phyloP scores from a whole-genome alignment of 495 filamentous ascomycete species.

The Glarea lozoyensis region DNA sequence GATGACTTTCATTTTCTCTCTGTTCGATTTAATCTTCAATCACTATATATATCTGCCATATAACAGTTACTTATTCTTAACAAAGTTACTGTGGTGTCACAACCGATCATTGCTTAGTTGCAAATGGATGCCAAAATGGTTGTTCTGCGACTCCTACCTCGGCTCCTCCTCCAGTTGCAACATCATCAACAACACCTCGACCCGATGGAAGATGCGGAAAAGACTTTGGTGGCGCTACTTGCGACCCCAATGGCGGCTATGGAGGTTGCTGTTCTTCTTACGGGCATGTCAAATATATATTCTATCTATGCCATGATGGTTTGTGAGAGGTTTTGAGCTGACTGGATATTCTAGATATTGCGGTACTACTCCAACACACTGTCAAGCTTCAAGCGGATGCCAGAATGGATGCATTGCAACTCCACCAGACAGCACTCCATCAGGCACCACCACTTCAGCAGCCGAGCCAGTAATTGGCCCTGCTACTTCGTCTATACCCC shows the following conservation, averaged over 20 bases:
- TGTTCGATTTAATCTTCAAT: neutral
- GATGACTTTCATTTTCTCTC: neutral
- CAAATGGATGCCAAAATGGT: slow-evolving; percentile 25
- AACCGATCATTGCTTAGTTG: slow-evolving; percentile 9
- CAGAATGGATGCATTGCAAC: slow-evolving; percentile 16
- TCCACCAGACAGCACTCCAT: slow-evolving; percentile 1
- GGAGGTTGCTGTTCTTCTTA: slow-evolving; percentile 21
- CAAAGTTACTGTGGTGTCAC: slow-evolving; percentile 18
- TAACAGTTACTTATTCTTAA: neutral
- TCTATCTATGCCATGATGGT: too few relatives aligned
- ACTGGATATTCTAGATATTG: slow-evolving; percentile 16
- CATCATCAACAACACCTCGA: slow-evolving; percentile 9
- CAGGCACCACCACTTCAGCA: slow-evolving; percentile 20
- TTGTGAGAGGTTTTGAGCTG: neutral
- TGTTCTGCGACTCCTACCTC: slow-evolving; percentile 14
- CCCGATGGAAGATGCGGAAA: slow-evolving; percentile 18
- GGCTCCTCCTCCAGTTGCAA: neutral
- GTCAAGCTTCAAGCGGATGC: slow-evolving; percentile 21
- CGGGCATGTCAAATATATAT: too few relatives aligned
- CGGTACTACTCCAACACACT: slow-evolving; percentile 17
- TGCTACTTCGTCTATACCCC: slow-evolving; percentile 10
- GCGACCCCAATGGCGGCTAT: slow-evolving; percentile 16
- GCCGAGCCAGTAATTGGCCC: slow-evolving; percentile 30
- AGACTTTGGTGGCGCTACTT: slow-evolving; percentile 16
- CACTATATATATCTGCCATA: neutral